A percentile compares a stretch with the other conserved stretches of the same genome.
These are phyloP conservation scores for Nannizziopsis barbatae DNA, from an alignment of 2,329 filamentous ascomycete genomes.

Conservation along the genomic window DNA sequence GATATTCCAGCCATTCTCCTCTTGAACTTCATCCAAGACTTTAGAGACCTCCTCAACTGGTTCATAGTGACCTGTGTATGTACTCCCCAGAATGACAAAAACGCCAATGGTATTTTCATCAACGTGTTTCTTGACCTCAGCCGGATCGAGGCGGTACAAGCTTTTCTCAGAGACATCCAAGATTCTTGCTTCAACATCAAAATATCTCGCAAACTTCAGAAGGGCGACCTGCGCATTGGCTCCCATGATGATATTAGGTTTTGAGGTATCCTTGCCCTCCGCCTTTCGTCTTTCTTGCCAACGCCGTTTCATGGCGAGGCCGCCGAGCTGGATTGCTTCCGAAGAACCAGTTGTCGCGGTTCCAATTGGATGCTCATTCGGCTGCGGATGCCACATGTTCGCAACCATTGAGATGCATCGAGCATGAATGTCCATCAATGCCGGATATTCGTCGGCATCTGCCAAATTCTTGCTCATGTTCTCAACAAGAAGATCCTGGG, in stretches of 20 bases:
- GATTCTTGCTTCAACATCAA: conserved; percentile 59
- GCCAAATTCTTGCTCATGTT: conserved; percentile 61
- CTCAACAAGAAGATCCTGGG: conserved; percentile 53
- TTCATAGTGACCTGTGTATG: conserved; percentile 64
- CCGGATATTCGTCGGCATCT: conserved; percentile 57
- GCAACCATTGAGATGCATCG: conserved; percentile 59
- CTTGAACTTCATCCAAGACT: conserved; percentile 52
- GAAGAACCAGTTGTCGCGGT: conserved; percentile 60
- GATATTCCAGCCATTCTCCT: conserved; percentile 51
- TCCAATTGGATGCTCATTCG: conserved; percentile 54
- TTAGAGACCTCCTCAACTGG: conserved; percentile 57
- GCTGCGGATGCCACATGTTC: conserved; percentile 52
- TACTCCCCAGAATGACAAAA: conserved; percentile 60
- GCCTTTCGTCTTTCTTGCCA: conserved; percentile 55
- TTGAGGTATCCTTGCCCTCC: conserved; percentile 51
- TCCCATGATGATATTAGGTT: conserved; percentile 65
- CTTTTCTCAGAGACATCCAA: conserved; percentile 52
- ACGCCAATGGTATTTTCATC: conserved; percentile 70
- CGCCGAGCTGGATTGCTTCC: conserved; percentile 60
- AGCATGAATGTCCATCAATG: conserved; percentile 50
- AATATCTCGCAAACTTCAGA: conserved; percentile 61
- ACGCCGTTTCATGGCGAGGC: conserved; percentile 61
- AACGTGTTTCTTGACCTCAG: conserved; percentile 53
- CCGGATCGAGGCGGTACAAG: conserved; percentile 51
- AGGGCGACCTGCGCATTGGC: conserved; percentile 61